Evolutionary conservation across 78 protist genomes (phyloP).

Genomic region (Dictyostelium intermedium): DNA sequence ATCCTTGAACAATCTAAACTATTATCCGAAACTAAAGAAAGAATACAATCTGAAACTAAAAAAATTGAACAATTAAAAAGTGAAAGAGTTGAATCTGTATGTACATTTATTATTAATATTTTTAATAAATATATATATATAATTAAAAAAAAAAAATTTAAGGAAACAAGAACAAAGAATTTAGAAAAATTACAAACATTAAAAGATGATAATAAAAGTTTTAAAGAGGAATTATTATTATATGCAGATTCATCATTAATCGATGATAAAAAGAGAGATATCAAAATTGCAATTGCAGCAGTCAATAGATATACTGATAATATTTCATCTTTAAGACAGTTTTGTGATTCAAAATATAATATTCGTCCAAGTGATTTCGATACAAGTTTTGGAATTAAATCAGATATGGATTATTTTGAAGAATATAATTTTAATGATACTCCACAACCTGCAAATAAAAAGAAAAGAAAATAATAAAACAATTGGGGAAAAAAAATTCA

Average conservation of each 20-base stretch:
- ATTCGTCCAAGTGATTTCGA: constrained; percentile 16
- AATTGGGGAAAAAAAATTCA: too few relatives aligned
- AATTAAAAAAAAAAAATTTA: background rate
- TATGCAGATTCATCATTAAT: constrained; percentile 42
- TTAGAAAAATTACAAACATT: constrained; percentile 14
- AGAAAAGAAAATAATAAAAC: background rate
- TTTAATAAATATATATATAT: background rate
- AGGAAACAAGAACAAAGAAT: constrained; percentile 43
- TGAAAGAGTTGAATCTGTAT: constrained; percentile 28
- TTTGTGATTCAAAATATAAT: constrained; percentile 45
- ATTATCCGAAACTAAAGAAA: constrained; percentile 8
- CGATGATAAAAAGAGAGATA: constrained; percentile 17
- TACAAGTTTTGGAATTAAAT: constrained; percentile 31
- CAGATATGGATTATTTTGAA: constrained; percentile 40
- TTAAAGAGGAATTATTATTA: constrained; percentile 28
- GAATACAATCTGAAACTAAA: constrained; percentile 1
- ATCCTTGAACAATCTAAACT: background rate
- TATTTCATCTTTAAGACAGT: constrained; percentile 19
- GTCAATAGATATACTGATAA: constrained; percentile 52
- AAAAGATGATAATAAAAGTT: background rate
- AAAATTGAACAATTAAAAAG: constrained; percentile 1
- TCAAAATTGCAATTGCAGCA: constrained; percentile 31
- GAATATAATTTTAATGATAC: constrained; percentile 1
- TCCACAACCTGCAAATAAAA: background rate
- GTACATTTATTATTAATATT: background rate